phyloP scores from a whole-genome alignment of 257 asterid genomes.

The Paraleonurus japonicus region DNA sequence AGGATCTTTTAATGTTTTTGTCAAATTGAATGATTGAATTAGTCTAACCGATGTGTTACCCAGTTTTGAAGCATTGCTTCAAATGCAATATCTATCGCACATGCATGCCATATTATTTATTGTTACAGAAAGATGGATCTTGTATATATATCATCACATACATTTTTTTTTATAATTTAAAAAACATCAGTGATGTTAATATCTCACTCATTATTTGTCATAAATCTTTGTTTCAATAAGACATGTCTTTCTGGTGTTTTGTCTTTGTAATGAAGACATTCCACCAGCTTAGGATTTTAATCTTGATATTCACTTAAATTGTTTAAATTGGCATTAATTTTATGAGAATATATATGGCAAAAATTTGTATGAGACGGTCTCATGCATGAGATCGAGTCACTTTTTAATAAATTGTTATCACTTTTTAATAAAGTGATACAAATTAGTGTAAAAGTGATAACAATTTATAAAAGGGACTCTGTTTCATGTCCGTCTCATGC shows the following conservation, averaged over 20 bases:
- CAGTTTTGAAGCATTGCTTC: not conserved
- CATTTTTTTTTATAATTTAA: too few relatives aligned
- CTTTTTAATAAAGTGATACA: too few relatives aligned
- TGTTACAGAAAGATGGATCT: too few relatives aligned
- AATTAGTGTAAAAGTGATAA: too few relatives aligned
- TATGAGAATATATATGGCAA: not conserved
- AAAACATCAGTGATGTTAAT: not conserved
- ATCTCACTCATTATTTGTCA: not conserved
- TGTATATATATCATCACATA: too few relatives aligned
- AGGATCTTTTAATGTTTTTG: too few relatives aligned
- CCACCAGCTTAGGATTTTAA: conserved; percentile 5
- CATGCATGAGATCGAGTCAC: too few relatives aligned
- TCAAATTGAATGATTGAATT: not conserved
- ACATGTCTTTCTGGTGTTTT: not conserved
- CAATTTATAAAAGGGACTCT: too few relatives aligned
- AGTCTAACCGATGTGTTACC: not conserved
- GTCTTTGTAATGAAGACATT: not conserved
- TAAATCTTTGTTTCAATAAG: not conserved
- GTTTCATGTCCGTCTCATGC: too few relatives aligned
- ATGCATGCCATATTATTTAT: too few relatives aligned
- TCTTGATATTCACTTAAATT: not conserved
- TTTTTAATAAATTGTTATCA: too few relatives aligned
- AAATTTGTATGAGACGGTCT: too few relatives aligned
- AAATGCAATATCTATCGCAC: not conserved
- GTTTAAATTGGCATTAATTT: not conserved